Evolutionary conservation across 352 stramenopile species (phyloP), one percentile per base, ranked within the genome.

Genomic region (Phytophthora citrophthora): DNA sequence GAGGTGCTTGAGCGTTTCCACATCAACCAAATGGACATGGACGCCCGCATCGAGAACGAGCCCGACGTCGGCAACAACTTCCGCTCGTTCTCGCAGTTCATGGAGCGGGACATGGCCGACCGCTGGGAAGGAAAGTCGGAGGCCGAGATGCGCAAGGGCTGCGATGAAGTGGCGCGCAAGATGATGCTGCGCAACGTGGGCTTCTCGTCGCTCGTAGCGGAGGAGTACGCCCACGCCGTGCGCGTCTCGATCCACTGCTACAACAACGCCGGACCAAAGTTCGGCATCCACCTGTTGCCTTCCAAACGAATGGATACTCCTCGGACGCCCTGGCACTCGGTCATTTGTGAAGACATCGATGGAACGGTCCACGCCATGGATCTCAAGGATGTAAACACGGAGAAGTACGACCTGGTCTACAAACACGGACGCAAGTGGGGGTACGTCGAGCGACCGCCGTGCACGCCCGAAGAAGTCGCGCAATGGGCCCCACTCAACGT

Each of bases 121-220:
- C 44, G 41, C 13, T 68, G 60, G 60, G 27, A 20, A 5, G 44
- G 50, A 4, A 56, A 48, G 51, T 57, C 56, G 34, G 24, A 16
- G 11, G 60, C 60, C 27, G 43, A 41, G 26, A 67, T 52, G 44
- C 50, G 60, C 18, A 56, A 64, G 36, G 46, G 29, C 27, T 68
- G 60, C 45, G 60, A 34, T 31, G 49, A 68, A 13, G 49, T 68
- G 11, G 60, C 60, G 11, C 47, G 49, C 8, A 31, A 68, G 49
- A 68, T 68, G 60, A 68, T 68, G 60, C 60, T 48, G 8, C 60
- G 51, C 11, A 68, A 68, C n/a, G 51, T 68, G 5, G 60, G 60
- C 8, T 68, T 68, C 20, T 68, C 60, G 5, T 32, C 46, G 0
- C 45, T 68, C 2, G 50, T 68, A 13, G 60, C 26, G 8, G 52